Evolutionary conservation across 2,329 filamentous ascomycete genomes (phyloP).

Genomic region (Paecilomyces formosus): DNA sequence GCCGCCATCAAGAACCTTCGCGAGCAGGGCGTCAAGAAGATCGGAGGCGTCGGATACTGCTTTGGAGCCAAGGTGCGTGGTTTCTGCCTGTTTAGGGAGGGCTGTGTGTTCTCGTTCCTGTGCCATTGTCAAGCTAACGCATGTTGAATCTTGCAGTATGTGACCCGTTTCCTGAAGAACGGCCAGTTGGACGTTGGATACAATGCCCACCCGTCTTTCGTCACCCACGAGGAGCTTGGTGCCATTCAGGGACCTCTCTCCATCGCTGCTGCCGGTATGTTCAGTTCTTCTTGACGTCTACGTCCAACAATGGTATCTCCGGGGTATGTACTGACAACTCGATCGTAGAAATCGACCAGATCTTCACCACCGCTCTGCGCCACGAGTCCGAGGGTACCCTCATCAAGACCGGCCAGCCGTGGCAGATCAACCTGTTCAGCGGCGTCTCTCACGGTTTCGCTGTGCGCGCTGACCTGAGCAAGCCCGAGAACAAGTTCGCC

Average conservation of each 20-base stretch:
- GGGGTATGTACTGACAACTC: not conserved
- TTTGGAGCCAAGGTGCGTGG: conserved; percentile 60
- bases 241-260: conserved; percentile 61
- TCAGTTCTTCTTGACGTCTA: not conserved
- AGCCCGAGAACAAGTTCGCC: conserved; percentile 55
- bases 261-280: conserved; percentile 51
- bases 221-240: conserved; percentile 58
- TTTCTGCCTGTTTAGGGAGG: not conserved
- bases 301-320: not conserved
- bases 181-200: conserved; percentile 62
- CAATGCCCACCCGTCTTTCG: conserved; percentile 69
- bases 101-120: not conserved
- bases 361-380: conserved; percentile 58
- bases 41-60: conserved; percentile 66
- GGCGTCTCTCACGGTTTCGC: conserved; percentile 68
- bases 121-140: not conserved
- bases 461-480: conserved; percentile 56
- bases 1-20: conserved; percentile 49
- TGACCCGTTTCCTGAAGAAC: conserved; percentile 58
- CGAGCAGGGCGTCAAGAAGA: conserved; percentile 47
- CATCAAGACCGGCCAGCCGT: conserved; percentile 49
- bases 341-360: conserved; percentile 51
- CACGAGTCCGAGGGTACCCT: conserved; percentile 60
- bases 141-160: conserved; percentile 44
- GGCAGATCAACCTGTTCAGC: conserved; percentile 71